Base-by-base conservation (phyloP, 176 grass and related monocot species). In the Melocanna baccifera region DNA sequence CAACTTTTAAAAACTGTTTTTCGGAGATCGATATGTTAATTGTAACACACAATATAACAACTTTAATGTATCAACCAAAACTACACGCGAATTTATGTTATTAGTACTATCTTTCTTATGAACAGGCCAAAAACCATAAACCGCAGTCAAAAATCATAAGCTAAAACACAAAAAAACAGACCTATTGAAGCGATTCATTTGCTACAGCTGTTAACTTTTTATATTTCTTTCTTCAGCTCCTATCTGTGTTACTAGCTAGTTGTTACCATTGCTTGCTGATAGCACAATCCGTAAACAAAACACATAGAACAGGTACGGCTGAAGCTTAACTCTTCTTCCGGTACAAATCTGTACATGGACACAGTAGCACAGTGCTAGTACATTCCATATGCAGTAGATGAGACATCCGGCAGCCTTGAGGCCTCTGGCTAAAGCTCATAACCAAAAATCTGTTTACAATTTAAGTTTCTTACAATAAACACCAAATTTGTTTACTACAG, bases 401-500 rank as follows among this genome's bases (percentile, higher is more conserved):
- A 52, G 41, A 68, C n/a, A 56, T 69, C 51, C 13, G 32, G 12
- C 76, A 69, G 76, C 53, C 78, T 80, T 84, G 62, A 84, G 83
- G 79, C 58, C 67, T 55, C 64, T 63, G 63, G 13, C 26, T 76
- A 50, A 82, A 80, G 7, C 73, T 61, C 59, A 16, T 72, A 65
- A 63, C 81, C 43, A 84, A 62, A 62, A 87, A 80, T 62, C 63
- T 84, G 74, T 69, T 51, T 70, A 80, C 76, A 87, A 6, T 64
- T 55, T 29, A 85, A 69, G 61, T 83, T 74, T 66, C 69, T 87
- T 84, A 79, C 42, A 81, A 58, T 69, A 80, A 69, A 62, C 36
- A 89, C 23, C 14, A 69, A 13, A 87, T 76, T 34, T 29, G 43
- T 69, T 79, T 45, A 29, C 67, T 73, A 87, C 25, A 74, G 22